Evolutionary conservation across 352 stramenopile genomes (phyloP).

Genomic region (Phytophthora sp.): DNA sequence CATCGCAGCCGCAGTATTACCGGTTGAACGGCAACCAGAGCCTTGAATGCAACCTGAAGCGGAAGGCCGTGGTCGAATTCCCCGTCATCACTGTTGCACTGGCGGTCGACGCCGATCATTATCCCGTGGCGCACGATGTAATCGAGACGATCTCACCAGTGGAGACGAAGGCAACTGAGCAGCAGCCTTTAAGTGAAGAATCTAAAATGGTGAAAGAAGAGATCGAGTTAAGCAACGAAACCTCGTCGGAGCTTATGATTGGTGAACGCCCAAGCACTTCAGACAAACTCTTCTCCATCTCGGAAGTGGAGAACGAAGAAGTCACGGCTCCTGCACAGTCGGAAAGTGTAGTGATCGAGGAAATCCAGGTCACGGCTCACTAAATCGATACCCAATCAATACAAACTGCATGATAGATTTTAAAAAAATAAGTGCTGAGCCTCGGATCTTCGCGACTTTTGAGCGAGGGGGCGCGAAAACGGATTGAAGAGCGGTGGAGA

Average conservation of each 20-base stretch:
- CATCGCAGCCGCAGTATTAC: conserved; percentile 77
- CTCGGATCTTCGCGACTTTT: conserved; percentile 24
- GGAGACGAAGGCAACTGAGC: conserved; percentile 10
- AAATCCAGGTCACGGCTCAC: conserved; percentile 30
- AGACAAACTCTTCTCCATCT: conserved; percentile 30
- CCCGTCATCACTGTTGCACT: conserved; percentile 72
- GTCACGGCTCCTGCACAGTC: conserved; percentile 8
- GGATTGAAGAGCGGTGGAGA: neutral
- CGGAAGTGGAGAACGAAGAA: conserved; percentile 21
- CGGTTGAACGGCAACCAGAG: conserved; percentile 62
- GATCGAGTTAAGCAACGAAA: conserved; percentile 1
- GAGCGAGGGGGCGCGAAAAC: conserved; percentile 17
- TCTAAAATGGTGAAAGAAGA: conserved; percentile 26
- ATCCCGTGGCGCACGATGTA: conserved; percentile 63
- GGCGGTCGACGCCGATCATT: conserved; percentile 51
- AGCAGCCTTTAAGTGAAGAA: conserved; percentile 4
- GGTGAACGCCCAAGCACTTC: conserved; percentile 1
- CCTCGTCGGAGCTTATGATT: conserved; percentile 19
- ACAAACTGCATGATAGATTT: conserved; percentile 25
- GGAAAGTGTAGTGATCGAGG: conserved; percentile 37
- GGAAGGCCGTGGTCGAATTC: conserved; percentile 83
- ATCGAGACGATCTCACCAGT: conserved; percentile 59
- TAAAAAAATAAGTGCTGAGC: too few species aligned
- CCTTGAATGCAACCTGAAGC: conserved; percentile 77
- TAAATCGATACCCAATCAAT: conserved; percentile 24